Base-by-base conservation (phyloP, 2,329 filamentous ascomycete species). In the Diaporthe ampelina region DNA sequence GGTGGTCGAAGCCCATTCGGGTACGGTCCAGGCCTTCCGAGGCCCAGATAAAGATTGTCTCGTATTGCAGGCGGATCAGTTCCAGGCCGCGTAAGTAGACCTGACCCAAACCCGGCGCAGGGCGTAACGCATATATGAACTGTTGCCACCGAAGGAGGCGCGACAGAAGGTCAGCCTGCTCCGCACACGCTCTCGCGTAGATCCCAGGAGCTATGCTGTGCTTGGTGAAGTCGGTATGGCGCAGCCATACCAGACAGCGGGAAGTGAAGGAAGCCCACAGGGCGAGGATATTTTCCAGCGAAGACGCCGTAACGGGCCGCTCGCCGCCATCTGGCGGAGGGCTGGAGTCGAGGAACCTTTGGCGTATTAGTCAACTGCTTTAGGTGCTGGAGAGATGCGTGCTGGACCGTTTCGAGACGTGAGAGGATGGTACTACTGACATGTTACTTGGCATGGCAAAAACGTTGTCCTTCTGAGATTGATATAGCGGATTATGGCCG, bases 21-120 rank as follows among this genome's bases (percentile, higher is more conserved):
- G 67, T 70, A 32, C 67, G 67, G n/a, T 70, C 67, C 50, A 70
- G 58, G n/a, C 21, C 67, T 56, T 58, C 54, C 50, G 50, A 32
- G 15, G 40, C 67, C 50, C 50, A 70, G 26, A 70, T 48, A 17
- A 58, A 58, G 11, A 56, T 24, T 43, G 24, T 70, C 3, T 58
- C 40, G n/a, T 70, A 48, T 48, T 70, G 67, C 17, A 70, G 10
- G 32, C 50, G 67, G 32, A 58, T 24, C 2, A 70, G 50, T 37
- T 58, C 43, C 11, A 67, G 43, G 61, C 11, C 29, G 21, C 61
- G 61, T 15, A 15, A 24, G 45, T n/a, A 67, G 26, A 6, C 19
- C 26, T 29, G 11, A n/a, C 21, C 61, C 21, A 37, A 11, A 15
- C 11, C 61, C 11, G 43, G 61, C 43, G 61, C 29, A 24, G 45